These are phyloP conservation scores for Paracoccidioides brasiliensis DNA, from an alignment of 2,329 filamentous ascomycete species.

Conservation along the genomic window DNA sequence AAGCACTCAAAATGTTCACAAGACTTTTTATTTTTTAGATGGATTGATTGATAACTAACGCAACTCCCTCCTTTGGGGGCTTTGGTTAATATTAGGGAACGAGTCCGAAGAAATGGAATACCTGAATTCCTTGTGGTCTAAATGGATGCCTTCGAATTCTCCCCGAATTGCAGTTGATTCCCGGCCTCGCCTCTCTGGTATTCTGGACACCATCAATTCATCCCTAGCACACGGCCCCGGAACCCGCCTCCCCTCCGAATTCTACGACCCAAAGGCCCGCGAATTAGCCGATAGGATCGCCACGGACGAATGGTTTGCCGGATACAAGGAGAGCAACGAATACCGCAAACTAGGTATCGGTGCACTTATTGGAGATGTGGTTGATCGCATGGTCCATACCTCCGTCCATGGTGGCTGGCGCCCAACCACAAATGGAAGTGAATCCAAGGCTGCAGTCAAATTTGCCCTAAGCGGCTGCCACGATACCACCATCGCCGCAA, in stretches of 20 bases:
- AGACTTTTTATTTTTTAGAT: too few relatives aligned
- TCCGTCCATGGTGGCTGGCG: constrained; percentile 47
- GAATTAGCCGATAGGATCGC: constrained; percentile 58
- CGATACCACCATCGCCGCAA: constrained; percentile 78
- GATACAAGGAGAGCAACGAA: constrained; percentile 71
- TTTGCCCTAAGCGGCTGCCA: constrained; percentile 79
- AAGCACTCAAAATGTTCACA: background rate
- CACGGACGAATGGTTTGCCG: constrained; percentile 85
- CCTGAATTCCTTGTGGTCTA: constrained; percentile 61
- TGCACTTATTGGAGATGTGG: constrained; percentile 67
- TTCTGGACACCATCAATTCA: constrained; percentile 89
- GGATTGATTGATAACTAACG: background rate
- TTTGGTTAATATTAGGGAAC: constrained; percentile 39
- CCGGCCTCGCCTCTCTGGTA: constrained; percentile 69
- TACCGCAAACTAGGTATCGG: constrained; percentile 87
- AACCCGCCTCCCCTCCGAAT: constrained; percentile 68
- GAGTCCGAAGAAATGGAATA: constrained; percentile 68
- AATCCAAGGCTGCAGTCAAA: constrained; percentile 45
- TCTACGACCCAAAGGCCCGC: constrained; percentile 65
- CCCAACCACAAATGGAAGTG: constrained; percentile 41
- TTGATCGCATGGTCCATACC: constrained; percentile 55
- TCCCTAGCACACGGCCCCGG: constrained; percentile 71
- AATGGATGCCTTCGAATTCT: constrained; percentile 67
- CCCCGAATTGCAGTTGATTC: constrained; percentile 67
- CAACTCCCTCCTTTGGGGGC: background rate